These are phyloP conservation scores for Zygotorulaspora sp. DNA, from an alignment of 805 yeast species.

Conservation along the genomic window DNA sequence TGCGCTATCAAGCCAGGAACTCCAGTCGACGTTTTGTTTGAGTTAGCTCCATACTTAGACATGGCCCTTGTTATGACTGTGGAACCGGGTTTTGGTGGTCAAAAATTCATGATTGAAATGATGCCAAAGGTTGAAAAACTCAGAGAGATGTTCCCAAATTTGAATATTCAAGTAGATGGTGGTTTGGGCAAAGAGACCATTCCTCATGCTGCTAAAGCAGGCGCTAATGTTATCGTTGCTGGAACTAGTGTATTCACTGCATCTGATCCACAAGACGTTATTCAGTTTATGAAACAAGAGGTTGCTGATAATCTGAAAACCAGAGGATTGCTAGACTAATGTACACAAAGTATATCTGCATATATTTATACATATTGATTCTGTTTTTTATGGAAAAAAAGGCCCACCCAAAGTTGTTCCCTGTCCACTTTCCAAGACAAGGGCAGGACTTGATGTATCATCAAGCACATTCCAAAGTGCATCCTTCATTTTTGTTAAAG, in stretches of 20 bases:
- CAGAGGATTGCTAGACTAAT: slow-evolving; percentile 37
- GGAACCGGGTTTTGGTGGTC: slow-evolving; percentile 99
- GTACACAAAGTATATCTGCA: slow-evolving; percentile 3
- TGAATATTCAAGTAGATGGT: slow-evolving; percentile 95
- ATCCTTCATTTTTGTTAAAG: slow-evolving; percentile 44
- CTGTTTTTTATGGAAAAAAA: slow-evolving; percentile 38
- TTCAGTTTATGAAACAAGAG: slow-evolving; percentile 57
- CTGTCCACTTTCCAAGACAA: slow-evolving; percentile 49
- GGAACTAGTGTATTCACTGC: slow-evolving; percentile 94
- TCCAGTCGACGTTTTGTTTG: slow-evolving; percentile 73
- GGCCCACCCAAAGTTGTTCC: slow-evolving; percentile 88
- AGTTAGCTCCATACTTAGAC: slow-evolving; percentile 71
- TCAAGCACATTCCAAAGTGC: slow-evolving; percentile 72
- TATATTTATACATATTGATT: not conserved
- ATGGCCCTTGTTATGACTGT: slow-evolving; percentile 98
- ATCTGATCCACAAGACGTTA: slow-evolving; percentile 69
- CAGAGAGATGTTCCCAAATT: slow-evolving; percentile 66
- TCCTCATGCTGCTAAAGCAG: slow-evolving; percentile 87
- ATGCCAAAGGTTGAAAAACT: slow-evolving; percentile 88
- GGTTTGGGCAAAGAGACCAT: slow-evolving; percentile 87
- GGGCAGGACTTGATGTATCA: slow-evolving; percentile 46
- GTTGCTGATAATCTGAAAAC: slow-evolving; percentile 49
- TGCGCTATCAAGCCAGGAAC: slow-evolving; percentile 95
- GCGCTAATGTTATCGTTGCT: slow-evolving; percentile 97
- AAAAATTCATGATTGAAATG: slow-evolving; percentile 90